Percentiles rank a stretch among this genome's conserved stretches.
phyloP scores from a whole-genome alignment of 2,329 filamentous ascomycete genomes.

The Paraphoma sp. region DNA sequence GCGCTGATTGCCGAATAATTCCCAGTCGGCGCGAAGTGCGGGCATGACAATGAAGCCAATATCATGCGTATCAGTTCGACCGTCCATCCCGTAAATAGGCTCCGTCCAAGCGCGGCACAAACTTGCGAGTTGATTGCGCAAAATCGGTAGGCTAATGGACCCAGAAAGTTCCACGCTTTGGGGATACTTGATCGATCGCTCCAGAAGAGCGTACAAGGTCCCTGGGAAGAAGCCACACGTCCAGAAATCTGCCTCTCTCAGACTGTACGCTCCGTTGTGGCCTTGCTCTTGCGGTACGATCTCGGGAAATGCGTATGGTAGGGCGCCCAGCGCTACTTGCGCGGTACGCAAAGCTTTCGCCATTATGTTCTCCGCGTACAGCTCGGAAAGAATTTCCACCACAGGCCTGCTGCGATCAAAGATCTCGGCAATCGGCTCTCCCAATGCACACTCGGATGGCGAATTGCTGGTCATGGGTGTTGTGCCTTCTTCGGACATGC shows the following conservation, averaged over 20 bases:
- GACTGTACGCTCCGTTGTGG: conserved; percentile 44
- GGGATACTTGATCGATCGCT: conserved; percentile 40
- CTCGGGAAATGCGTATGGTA: conserved; percentile 24
- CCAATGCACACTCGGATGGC: conserved; percentile 10
- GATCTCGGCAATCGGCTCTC: background rate
- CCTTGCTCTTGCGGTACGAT: conserved; percentile 18
- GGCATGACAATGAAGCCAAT: conserved; percentile 55
- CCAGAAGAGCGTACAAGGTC: conserved; percentile 51
- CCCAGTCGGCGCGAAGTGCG: conserved; percentile 49
- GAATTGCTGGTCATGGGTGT: conserved; percentile 19
- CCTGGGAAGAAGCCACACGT: conserved; percentile 59
- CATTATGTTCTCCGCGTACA: conserved; percentile 24
- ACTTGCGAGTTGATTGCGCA: conserved; percentile 14
- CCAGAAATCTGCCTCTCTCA: conserved; percentile 54
- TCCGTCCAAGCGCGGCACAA: conserved; percentile 47
- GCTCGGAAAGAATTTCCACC: conserved; percentile 7
- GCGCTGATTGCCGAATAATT: conserved; percentile 46
- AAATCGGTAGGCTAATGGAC: conserved; percentile 4
- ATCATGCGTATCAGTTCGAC: conserved; percentile 49
- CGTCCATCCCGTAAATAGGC: conserved; percentile 46
- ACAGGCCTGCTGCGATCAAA: background rate
- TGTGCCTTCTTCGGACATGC: conserved; percentile 1
- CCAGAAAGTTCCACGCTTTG: conserved; percentile 13
- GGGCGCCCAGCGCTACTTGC: conserved; percentile 11
- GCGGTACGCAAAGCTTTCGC: conserved; percentile 26